These are phyloP conservation scores for Aspergillus chevalieri DNA, from an alignment of 2,329 filamentous ascomycete species.

Conservation along the genomic window DNA sequence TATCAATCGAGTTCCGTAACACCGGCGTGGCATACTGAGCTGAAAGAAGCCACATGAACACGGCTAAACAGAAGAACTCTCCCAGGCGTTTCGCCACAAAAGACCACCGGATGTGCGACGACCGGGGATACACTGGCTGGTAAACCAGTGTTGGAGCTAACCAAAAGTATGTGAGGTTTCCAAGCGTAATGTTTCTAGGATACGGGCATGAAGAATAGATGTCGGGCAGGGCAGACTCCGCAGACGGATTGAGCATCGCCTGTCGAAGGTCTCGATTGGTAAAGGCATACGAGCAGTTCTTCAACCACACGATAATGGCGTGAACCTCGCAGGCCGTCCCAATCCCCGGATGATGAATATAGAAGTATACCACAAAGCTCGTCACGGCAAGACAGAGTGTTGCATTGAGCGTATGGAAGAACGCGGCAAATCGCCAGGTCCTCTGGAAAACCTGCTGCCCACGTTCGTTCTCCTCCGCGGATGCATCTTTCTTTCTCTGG, in stretches of 20 bases:
- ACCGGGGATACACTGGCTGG: conserved; percentile 91
- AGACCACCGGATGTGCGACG: conserved; percentile 71
- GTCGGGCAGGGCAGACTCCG: conserved; percentile 64
- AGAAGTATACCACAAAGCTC: conserved; percentile 79
- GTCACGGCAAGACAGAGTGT: conserved; percentile 73
- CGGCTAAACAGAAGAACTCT: conserved; percentile 70
- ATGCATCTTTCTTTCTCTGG: conserved; percentile 49
- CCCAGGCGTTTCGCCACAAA: conserved; percentile 79
- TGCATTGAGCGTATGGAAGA: conserved; percentile 76
- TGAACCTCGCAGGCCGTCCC: conserved; percentile 87
- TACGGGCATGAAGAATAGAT: conserved; percentile 82
- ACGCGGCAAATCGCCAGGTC: conserved; percentile 74
- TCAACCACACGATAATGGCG: conserved; percentile 91
- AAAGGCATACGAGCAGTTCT: conserved; percentile 91
- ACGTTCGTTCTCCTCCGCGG: conserved; percentile 54
- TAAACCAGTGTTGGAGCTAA: conserved; percentile 95
- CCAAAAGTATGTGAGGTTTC: conserved; percentile 93
- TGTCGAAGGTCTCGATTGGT: conserved; percentile 94
- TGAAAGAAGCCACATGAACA: conserved; percentile 91
- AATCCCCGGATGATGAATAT: conserved; percentile 88
- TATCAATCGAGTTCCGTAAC: conserved; percentile 80
- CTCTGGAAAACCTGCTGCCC: conserved; percentile 59
- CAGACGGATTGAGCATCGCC: conserved; percentile 73
- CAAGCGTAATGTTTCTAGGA: conserved; percentile 80
- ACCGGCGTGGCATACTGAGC: conserved; percentile 92